Base-by-base conservation (phyloP, 441 rosid species). In the Syzygium syzygioides region DNA sequence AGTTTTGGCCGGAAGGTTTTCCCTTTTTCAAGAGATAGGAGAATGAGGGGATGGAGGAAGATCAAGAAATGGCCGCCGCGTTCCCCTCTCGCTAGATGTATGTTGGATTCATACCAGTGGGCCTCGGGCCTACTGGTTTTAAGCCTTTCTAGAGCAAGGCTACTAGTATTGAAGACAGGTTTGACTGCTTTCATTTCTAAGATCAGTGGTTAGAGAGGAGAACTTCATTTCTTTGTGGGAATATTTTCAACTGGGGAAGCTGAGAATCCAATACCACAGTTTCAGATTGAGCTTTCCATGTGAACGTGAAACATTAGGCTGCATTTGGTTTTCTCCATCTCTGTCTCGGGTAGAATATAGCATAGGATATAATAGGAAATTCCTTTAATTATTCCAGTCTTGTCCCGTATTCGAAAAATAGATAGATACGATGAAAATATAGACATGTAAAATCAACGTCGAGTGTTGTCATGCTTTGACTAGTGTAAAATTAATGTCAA, bases 401-500 rank as follows among this genome's bases (percentile, higher is more conserved):
- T 68, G 14, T 68, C 26, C 0, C 1, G 0, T 0, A 45, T 18
- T 34, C 7, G 4, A 68, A 17, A 17, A 68, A 68, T 18, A 5
- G 2, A 68, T 68, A 26, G 14, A 68, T 34, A 34, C 19, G 20
- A 19, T 19, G 48, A 34, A 68, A 68, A 34, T 3, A 1, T 68
- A 9, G 0, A 34, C 25, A 4, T 30, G 9, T 64, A 66, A 64
- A 64, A 66, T 32, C 25, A 66, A 0, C 1, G 6, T 17, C 3
- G 11, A 5, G 34, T 17, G 23, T 64, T 64, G 6, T 30, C 41
- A 32, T 66, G 13, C 41, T 66, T 7, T 30, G 3, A 30, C 9
- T 66, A 17, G 32, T 32, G 9, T 30, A 15, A 32, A 30, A 66
- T 17, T 32, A 66, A 17, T 30, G 23, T 66, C 71, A 62, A 7